A percentile compares a stretch with the other conserved stretches of the same genome.
Conservation (phyloP, 2,329 filamentous ascomycete genomes). For the Aschersonia sp. region DNA sequence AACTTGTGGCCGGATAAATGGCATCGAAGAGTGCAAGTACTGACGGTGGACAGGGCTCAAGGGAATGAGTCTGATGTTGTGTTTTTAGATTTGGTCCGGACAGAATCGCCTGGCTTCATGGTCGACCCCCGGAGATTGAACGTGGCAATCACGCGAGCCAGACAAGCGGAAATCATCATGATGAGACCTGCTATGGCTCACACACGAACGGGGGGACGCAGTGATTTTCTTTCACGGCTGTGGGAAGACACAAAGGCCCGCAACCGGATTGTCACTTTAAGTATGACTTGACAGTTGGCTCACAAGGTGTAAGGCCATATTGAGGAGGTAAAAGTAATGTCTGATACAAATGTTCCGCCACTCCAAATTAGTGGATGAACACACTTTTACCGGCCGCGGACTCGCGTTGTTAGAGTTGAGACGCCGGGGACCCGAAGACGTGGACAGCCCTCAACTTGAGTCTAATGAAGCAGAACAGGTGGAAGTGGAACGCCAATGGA, state of each 20-base stretch:
- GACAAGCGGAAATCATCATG: conserved; percentile 29
- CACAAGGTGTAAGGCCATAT: too few relatives aligned
- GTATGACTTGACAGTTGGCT: background rate
- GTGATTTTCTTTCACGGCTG: conserved; percentile 13
- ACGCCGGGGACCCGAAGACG: too few relatives aligned
- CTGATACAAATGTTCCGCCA: too few relatives aligned
- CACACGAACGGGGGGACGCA: conserved; percentile 1
- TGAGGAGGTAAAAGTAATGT: too few relatives aligned
- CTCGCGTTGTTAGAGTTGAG: too few relatives aligned
- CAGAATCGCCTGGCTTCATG: conserved; percentile 22
- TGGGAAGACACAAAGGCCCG: conserved; percentile 15
- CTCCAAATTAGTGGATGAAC: too few relatives aligned
- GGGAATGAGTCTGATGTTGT: conserved; percentile 33
- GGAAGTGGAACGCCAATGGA: too few relatives aligned
- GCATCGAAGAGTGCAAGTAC: conserved; percentile 19
- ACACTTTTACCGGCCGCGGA: too few relatives aligned
- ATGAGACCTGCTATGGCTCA: conserved; percentile 25
- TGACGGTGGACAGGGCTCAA: conserved; percentile 30
- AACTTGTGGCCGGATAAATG: conserved; percentile 12
- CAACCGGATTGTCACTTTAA: background rate
- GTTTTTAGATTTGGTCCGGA: conserved; percentile 31
- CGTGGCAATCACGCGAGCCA: conserved; percentile 28
- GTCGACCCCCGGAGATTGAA: conserved; percentile 29
- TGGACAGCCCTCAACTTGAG: too few relatives aligned
- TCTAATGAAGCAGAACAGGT: too few relatives aligned